Conservation (phyloP, 768 basidiomycete species). For the Boletus sp. region DNA sequence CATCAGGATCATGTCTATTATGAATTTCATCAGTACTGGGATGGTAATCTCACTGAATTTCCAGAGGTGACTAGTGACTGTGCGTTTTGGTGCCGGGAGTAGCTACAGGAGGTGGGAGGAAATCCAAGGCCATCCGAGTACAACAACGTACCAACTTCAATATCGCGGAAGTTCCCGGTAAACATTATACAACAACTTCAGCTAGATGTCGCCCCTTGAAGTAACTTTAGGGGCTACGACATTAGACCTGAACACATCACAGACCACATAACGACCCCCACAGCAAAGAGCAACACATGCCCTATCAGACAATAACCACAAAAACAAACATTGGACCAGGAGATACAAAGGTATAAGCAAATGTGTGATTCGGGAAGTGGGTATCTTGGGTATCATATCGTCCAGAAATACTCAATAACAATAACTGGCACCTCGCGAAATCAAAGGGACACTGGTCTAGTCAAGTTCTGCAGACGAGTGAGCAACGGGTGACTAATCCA, state of each 20-base stretch:
- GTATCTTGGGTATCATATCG: constrained; percentile 1
- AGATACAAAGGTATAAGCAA: background rate
- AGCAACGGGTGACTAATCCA: background rate
- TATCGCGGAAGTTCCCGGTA: background rate
- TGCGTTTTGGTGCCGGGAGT: background rate
- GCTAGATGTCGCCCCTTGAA: too few species aligned
- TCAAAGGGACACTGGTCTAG: constrained; percentile 8
- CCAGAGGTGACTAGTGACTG: background rate
- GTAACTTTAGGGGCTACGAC: too few species aligned
- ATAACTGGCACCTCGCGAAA: background rate
- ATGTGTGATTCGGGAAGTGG: background rate
- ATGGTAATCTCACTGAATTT: background rate
- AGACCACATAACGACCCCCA: background rate
- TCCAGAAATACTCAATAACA: background rate
- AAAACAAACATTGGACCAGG: background rate
- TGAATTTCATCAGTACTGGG: background rate
- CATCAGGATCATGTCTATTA: background rate
- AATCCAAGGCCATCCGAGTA: too few species aligned
- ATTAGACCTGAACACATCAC: too few species aligned
- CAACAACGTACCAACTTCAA: background rate
- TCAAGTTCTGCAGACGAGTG: constrained; percentile 12
- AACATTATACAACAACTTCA: background rate
- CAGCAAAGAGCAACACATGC: too few species aligned
- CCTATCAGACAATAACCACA: too few species aligned
- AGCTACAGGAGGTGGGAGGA: background rate